These are phyloP conservation scores for Monotropa hypopitys DNA, from an alignment of 179 eudicot genomes.

Conservation along the genomic window DNA sequence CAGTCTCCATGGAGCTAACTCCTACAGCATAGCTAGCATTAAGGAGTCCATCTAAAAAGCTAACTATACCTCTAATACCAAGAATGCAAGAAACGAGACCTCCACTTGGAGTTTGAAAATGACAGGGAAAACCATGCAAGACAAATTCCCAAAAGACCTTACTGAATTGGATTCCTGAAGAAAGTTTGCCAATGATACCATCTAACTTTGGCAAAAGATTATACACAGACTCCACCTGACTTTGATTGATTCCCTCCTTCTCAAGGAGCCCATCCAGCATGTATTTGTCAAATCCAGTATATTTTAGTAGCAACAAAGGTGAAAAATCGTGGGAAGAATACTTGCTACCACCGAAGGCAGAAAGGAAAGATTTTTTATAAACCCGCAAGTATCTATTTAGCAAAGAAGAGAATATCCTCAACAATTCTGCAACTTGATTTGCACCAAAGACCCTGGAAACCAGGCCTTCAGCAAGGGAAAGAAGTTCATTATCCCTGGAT, in stretches of 20 bases:
- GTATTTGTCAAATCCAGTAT: constrained; percentile 50
- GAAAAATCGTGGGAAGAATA: constrained; percentile 24
- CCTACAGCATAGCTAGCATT: constrained; percentile 28
- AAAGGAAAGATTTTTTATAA: constrained; percentile 60
- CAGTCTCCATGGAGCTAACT: constrained; percentile 31
- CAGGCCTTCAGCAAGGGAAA: constrained; percentile 41
- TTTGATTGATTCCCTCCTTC: constrained; percentile 29
- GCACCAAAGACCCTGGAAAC: constrained; percentile 30
- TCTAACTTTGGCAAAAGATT: constrained; percentile 44
- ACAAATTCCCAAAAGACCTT: constrained; percentile 49
- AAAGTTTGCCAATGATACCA: constrained; percentile 35
- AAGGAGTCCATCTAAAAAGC: constrained; percentile 45
- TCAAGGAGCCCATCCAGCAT: constrained; percentile 38
- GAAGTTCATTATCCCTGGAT: constrained; percentile 40
- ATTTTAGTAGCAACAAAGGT: constrained; percentile 55
- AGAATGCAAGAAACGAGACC: constrained; percentile 59
- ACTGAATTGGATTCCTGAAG: constrained; percentile 36
- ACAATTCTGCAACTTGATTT: constrained; percentile 33
- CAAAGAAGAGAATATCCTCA: constrained; percentile 44
- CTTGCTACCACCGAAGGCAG: constrained; percentile 26
- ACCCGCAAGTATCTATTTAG: constrained; percentile 36
- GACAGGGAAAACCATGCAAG: constrained; percentile 88
- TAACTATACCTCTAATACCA: constrained; percentile 46
- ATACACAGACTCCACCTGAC: constrained; percentile 42
- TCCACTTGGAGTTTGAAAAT: constrained; percentile 42